Evolutionary conservation across 768 basidiomycete genomes (phyloP), one percentile per base, ranked within the genome.

Genomic region (Chiua virens): DNA sequence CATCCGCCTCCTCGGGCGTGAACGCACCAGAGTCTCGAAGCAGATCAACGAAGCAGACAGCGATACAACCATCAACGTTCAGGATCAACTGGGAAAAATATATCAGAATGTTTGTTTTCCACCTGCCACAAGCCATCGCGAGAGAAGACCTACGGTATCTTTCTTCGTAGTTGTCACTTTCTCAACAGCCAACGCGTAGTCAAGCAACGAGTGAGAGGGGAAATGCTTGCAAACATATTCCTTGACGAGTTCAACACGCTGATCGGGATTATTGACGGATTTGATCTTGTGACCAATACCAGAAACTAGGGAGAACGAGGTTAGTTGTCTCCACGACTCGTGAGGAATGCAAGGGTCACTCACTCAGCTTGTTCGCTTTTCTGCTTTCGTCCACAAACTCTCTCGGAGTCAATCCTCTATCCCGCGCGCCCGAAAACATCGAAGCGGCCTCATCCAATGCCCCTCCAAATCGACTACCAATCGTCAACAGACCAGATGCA

Each of bases 271-370:
- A 74, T 92, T 94, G 58, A 93, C 90, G 58, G 88, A 92, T 85
- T 99, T 99, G 80, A 99, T 97, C 83, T 98, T 98, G 86, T 99
- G 96, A 41, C 96, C 96, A 59, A 99, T 99, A 78, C 96, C 96
- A 59, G 86, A 89, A 79, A 98, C 89, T 89, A 57, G 32, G 10
- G 14, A 47, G 42, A 35, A 23, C 34, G 27, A 51, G 21, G 25
- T 58, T 30, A 48, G 34, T 49, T 49, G 57, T 54, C n/a, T 23
- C n/a, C 22, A 13, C 15, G 15, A 10, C 32, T 30, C 32, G 17
- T 27, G 5, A 17, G 57, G 25, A 42, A 25, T 48, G 30, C 3
- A 27, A 27, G 11, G 17, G 27, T n/a, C 21, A 81, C 86, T 54
- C 59, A 88, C 88, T 96, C 55, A 97, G 85, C 74, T 93, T 93